Evolutionary conservation across 177 flowering plant species (phyloP), one percentile per base, ranked within the genome.

Genomic region (Vitis hybrid): DNA sequence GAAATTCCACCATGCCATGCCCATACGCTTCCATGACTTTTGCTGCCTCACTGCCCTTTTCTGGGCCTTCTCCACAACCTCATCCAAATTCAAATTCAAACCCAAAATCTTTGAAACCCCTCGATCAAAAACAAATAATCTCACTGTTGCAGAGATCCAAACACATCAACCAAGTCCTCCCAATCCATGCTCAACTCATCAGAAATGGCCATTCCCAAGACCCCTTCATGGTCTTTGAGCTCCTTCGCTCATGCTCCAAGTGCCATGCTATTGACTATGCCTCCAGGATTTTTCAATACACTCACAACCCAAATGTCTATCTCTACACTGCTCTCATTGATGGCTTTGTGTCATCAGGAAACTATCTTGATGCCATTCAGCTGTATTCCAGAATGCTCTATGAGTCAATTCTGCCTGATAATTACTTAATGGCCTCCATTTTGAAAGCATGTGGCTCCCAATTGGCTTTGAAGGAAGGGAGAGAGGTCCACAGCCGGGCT

Each of bases 281-380:
- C 48, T 40, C 51, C 66, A 78, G 72, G 51, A 56, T 80, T 32
- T 80, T 83, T 58, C 51, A 66, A n/a, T n/a, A 19, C 9, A 65
- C 64, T 1, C 72, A 61, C 12, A 61, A 65, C 70, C 85, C 82
- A 8, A 82, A 82, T 66, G 80, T 82, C 35, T 78, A 56, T 19
- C 80, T 78, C 15, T 82, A 76, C 69, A 82, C 83, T 61, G 79
- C 80, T 68, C 72, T 80, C 52, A 74, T 80, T 48, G 82, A 80
- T 50, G 86, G 82, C 10, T 52, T 65, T 35, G 68, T 72, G 3
- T 76, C 48, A 3, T 55, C 75, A 8, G 78, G 74, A 52, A 70
- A 40, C 52, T 67, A 56, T 70, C 2, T 52, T 11, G 74, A 81
- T 6, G 84, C 68, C 7, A 67, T 81, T 59, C 55, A 55, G 15